A percentile compares a stretch with the other conserved stretches of the same genome.
Conservation (phyloP, 2,329 filamentous ascomycete species). For the Sclerotinia spermophila region DNA sequence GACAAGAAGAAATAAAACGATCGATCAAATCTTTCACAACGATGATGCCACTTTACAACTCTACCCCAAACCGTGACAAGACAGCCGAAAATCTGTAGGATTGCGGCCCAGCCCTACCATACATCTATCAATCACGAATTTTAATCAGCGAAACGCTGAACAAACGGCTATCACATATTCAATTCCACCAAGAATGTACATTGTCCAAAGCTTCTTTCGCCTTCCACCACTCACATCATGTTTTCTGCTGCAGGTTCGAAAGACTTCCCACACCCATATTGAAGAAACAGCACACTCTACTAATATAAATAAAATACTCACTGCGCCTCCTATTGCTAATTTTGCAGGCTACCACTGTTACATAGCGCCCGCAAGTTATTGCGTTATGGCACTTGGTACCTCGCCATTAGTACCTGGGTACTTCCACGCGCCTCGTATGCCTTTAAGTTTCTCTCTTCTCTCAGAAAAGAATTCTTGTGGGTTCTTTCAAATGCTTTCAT, state of each 20-base stretch:
- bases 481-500: not conserved
- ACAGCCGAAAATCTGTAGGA: not conserved
- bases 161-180: not conserved
- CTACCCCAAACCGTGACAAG: not conserved
- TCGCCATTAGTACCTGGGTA: not conserved
- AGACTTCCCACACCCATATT: not conserved
- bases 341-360: not conserved
- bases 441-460: not conserved
- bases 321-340: not conserved
- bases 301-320: not conserved
- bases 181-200: not conserved
- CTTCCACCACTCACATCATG: not conserved
- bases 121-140: not conserved
- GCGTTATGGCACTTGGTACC: not conserved
- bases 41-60: not conserved
- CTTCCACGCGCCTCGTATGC: not conserved
- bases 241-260: not conserved
- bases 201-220: not conserved
- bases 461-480: no score
- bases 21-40: not conserved
- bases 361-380: not conserved
- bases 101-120: not conserved
- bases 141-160: not conserved
- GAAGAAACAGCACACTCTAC: not conserved
- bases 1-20: not conserved